Conservation (phyloP, 2,329 filamentous ascomycete species). For the Neonectria hederae region DNA sequence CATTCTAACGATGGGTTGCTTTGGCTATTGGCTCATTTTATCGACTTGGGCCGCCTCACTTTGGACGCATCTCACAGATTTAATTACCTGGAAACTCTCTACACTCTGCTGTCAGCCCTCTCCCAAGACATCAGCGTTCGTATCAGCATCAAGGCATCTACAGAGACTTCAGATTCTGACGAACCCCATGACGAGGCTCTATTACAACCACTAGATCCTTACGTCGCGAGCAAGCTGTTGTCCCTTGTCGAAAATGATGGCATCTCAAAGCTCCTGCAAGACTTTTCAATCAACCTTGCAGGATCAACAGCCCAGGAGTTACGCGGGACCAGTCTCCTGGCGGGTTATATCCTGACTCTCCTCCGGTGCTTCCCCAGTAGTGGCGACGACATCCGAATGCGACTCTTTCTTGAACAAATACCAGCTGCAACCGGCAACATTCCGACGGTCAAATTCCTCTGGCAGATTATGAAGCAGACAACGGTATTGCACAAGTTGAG, state of each 20-base stretch:
- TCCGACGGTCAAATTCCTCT: constrained; percentile 74
- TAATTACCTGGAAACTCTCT: constrained; percentile 61
- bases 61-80: constrained; percentile 48
- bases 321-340: constrained; percentile 71
- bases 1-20: constrained; percentile 58
- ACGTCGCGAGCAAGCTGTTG: constrained; percentile 72
- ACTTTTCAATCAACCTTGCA: constrained; percentile 46
- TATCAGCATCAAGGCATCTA: constrained; percentile 42
- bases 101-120: constrained; percentile 62
- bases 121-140: constrained; percentile 61
- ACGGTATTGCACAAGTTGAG: constrained; percentile 48
- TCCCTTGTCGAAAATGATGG: constrained; percentile 80
- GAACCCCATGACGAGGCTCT: constrained; percentile 33
- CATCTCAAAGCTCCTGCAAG: constrained; percentile 62
- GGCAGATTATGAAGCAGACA: constrained; percentile 68
- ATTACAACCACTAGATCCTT: constrained; percentile 54
- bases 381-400: constrained; percentile 93
- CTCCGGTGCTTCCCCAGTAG: constrained; percentile 84
- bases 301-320: constrained; percentile 45
- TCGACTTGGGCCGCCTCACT: constrained; percentile 61
- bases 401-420: constrained; percentile 73
- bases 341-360: constrained; percentile 86
- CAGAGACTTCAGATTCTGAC: constrained; percentile 20
- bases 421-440: constrained; percentile 64
- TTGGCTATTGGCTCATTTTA: constrained; percentile 74